These are phyloP conservation scores for Penicillium herquei DNA, from an alignment of 495 filamentous ascomycete genomes.

Conservation along the genomic window DNA sequence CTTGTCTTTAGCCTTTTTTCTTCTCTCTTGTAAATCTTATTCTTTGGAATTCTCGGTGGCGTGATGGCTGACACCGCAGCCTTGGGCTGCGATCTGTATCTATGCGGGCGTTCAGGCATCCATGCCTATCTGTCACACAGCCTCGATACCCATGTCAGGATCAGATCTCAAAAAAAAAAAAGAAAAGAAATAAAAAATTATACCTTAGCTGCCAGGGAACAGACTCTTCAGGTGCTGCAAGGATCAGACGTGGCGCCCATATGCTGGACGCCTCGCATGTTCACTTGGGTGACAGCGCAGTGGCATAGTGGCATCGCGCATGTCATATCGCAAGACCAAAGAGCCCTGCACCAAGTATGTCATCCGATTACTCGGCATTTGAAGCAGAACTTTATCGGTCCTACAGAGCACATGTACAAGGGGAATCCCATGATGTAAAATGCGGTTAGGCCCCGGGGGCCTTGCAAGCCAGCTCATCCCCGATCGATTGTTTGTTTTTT, in stretches of 20 bases:
- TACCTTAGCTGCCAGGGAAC: neutral
- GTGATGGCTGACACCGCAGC: neutral
- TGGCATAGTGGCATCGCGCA: neutral
- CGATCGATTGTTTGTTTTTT: no score
- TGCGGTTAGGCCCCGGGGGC: neutral
- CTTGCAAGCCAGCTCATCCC: no score
- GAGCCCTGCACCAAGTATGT: neutral
- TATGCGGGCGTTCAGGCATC: conserved; percentile 2
- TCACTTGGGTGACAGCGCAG: neutral
- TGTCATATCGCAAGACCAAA: neutral
- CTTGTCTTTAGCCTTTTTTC: neutral
- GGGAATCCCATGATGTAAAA: neutral
- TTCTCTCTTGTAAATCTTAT: neutral
- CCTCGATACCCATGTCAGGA: neutral
- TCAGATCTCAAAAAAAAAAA: neutral
- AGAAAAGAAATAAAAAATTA: neutral
- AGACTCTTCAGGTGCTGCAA: conserved; percentile 5
- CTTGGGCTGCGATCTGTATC: neutral
- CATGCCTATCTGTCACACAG: conserved; percentile 4
- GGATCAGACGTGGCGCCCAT: neutral
- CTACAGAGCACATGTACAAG: neutral
- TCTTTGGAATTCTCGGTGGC: neutral
- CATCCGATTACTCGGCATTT: neutral
- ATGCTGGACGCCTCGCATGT: neutral
- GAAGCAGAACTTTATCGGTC: neutral